phyloP scores from a whole-genome alignment of 2,329 filamentous ascomycete species.

The Xylaria sp. region DNA sequence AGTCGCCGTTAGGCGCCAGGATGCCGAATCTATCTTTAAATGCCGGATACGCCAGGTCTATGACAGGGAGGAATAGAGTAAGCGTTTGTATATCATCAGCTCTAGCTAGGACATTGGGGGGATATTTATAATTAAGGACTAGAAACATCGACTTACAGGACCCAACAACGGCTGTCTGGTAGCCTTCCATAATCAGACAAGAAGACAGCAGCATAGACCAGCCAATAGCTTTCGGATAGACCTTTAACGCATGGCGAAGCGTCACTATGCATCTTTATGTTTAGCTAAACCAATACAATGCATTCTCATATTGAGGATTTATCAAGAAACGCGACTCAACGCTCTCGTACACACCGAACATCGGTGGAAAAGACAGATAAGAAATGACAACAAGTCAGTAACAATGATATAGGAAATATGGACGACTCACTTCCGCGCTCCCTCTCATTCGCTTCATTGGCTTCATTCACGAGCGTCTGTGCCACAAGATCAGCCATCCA shows the following conservation, averaged over 20 bases:
- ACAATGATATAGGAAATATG: neutral
- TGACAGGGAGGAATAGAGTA: too few relatives aligned
- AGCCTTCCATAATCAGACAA: conserved; percentile 47
- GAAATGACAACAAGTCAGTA: neutral
- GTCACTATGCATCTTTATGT: conserved; percentile 36
- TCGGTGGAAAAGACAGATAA: too few relatives aligned
- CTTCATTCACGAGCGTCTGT: conserved; percentile 42
- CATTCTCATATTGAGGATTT: too few relatives aligned
- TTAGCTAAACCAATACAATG: too few relatives aligned
- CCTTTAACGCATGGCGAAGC: conserved; percentile 46
- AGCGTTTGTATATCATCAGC: neutral
- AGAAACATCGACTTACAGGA: conserved; percentile 33
- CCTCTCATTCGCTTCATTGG: conserved; percentile 47
- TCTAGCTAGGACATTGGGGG: neutral
- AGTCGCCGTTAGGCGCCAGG: conserved; percentile 41
- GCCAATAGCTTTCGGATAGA: conserved; percentile 51
- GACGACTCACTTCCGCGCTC: conserved; percentile 41
- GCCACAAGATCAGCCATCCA: neutral
- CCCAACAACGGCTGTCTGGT: conserved; percentile 39
- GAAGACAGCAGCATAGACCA: conserved; percentile 51
- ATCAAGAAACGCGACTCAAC: neutral
- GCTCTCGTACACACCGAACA: too few relatives aligned
- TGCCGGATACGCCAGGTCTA: conserved; percentile 48
- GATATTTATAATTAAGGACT: neutral
- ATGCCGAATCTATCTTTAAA: conserved; percentile 44